Percentiles rank a stretch among this genome's conserved stretches.
phyloP scores from a whole-genome alignment of 768 basidiomycete species.

The Fomitopsis pulvina region DNA sequence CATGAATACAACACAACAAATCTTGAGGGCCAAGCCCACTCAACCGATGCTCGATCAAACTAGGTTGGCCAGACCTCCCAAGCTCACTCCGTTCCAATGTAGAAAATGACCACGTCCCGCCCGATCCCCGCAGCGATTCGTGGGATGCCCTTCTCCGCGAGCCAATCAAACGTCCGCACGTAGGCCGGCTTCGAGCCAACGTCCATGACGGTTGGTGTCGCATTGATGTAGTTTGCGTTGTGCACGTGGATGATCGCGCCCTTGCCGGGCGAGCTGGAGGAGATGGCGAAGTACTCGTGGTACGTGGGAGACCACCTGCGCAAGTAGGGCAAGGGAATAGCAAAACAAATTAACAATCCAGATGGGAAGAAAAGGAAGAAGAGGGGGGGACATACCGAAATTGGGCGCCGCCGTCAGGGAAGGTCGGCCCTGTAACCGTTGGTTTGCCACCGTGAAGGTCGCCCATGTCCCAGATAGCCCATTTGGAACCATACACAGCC shows the following conservation, averaged over 20 bases:
- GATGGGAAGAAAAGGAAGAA: background rate
- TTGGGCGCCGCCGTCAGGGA: conserved; percentile 56
- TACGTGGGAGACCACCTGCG: conserved; percentile 72
- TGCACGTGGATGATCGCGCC: conserved; percentile 69
- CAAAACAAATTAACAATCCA: too few relatives aligned
- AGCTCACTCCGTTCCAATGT: conserved; percentile 56
- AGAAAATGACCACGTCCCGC: conserved; percentile 49
- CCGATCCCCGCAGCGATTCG: conserved; percentile 65
- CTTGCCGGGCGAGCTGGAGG: conserved; percentile 47
- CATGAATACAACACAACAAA: too few relatives aligned
- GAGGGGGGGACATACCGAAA: conserved; percentile 48
- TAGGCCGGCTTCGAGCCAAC: conserved; percentile 57
- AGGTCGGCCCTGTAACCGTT: conserved; percentile 49
- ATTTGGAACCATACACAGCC: conserved; percentile 64
- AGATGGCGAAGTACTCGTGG: conserved; percentile 74
- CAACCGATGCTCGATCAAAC: too few relatives aligned
- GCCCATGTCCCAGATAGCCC: conserved; percentile 72
- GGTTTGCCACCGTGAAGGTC: conserved; percentile 73
- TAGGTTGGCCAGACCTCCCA: too few relatives aligned
- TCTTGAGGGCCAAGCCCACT: too few relatives aligned
- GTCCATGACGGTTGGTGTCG: conserved; percentile 53
- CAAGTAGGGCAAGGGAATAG: background rate
- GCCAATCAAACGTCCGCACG: conserved; percentile 73
- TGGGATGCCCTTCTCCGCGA: conserved; percentile 52
- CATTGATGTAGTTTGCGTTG: conserved; percentile 56